These are phyloP conservation scores for Hyphopichia burtonii DNA, from an alignment of 1,139 yeast species.

Conservation along the genomic window DNA sequence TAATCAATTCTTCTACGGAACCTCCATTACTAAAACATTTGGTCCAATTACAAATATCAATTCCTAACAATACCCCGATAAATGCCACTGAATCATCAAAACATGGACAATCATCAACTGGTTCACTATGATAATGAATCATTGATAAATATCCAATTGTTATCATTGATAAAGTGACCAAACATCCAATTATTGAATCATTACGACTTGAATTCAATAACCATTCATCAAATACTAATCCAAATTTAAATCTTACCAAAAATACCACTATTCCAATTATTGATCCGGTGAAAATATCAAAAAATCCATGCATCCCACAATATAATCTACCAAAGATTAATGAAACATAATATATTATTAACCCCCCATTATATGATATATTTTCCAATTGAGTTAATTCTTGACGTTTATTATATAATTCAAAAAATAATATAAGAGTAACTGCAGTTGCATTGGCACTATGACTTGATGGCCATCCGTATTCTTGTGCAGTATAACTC, in stretches of 20 bases:
- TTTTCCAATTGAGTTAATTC: too few species aligned
- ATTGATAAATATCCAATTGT: conserved; percentile 43
- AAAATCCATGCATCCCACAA: conserved; percentile 97
- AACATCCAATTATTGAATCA: conserved; percentile 23
- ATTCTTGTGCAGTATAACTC: conserved; percentile 85
- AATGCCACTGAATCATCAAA: conserved; percentile 95
- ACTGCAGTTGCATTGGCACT: conserved; percentile 91
- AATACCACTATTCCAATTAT: conserved; percentile 56
- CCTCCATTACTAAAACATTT: conserved; percentile 18
- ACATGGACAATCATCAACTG: conserved; percentile 94
- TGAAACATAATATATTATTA: conserved; percentile 56
- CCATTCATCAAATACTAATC: conserved; percentile 39
- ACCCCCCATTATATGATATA: conserved; percentile 14
- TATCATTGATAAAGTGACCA: conserved; percentile 37
- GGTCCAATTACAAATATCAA: conserved; percentile 58
- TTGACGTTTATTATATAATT: conserved; percentile 16
- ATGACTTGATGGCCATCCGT: conserved; percentile 94
- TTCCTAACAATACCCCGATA: conserved; percentile 81
- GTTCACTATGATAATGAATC: conserved; percentile 73
- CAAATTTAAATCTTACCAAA: conserved; percentile 36
- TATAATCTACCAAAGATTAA: conserved; percentile 80
- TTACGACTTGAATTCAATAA: conserved; percentile 19
- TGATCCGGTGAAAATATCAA: conserved; percentile 71
- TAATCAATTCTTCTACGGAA: conserved; percentile 25
- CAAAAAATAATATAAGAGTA: conserved; percentile 46